Conservation (phyloP, 768 basidiomycete species). For the Xerocomus spinulosus region DNA sequence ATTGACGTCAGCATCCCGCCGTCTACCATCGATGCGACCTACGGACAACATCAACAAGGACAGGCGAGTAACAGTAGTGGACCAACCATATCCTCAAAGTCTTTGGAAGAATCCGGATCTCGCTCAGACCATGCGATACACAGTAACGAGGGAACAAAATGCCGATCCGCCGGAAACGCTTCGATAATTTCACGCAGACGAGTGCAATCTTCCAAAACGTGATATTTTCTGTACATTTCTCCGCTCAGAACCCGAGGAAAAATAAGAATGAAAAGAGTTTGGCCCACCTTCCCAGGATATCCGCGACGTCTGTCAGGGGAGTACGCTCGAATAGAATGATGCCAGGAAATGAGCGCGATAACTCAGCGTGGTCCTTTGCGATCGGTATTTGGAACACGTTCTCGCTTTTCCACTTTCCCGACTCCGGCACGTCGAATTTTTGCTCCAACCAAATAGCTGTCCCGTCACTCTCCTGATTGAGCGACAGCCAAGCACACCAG, state of each 20-base stretch:
- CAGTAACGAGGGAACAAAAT: constrained; percentile 60
- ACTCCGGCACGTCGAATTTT: constrained; percentile 67
- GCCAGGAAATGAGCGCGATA: constrained; percentile 44
- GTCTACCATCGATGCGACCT: constrained; percentile 49
- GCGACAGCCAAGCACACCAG: constrained; percentile 72
- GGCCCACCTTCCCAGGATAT: constrained; percentile 63
- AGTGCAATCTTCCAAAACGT: constrained; percentile 65
- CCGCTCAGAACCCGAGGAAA: constrained; percentile 1
- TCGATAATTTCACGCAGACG: constrained; percentile 63
- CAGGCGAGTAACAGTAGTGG: not conserved
- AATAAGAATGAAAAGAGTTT: not conserved
- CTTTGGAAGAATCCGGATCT: constrained; percentile 37
- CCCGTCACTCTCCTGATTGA: constrained; percentile 65
- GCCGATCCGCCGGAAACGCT: constrained; percentile 47
- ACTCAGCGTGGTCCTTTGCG: constrained; percentile 16
- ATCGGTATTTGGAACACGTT: constrained; percentile 56
- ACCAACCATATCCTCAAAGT: constrained; percentile 60
- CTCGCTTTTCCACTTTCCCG: constrained; percentile 60
- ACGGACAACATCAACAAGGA: constrained; percentile 4
- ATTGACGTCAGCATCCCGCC: constrained; percentile 40
- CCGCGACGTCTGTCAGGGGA: constrained; percentile 54
- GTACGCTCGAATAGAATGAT: constrained; percentile 74
- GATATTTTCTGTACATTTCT: constrained; percentile 52
- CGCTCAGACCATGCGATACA: constrained; percentile 57
- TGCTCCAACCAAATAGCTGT: constrained; percentile 78